Evolutionary conservation across 116 monocot species (phyloP).

Genomic region (Iris pallida): DNA sequence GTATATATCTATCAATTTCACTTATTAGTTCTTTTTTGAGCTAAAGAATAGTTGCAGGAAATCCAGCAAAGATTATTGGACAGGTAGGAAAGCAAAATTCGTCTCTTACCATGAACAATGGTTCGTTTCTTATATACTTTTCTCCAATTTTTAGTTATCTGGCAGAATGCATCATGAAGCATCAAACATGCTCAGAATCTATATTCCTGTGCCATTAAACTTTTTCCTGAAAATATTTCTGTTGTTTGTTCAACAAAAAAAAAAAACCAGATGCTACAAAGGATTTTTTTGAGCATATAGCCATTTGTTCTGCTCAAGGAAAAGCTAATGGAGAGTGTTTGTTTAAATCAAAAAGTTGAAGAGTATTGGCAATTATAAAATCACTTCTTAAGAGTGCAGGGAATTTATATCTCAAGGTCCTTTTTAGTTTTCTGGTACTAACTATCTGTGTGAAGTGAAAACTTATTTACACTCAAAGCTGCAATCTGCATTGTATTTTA

Average conservation of each 20-base stretch:
- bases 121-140: conserved; percentile 18
- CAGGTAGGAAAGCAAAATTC: conserved; percentile 59
- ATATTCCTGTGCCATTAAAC: not conserved
- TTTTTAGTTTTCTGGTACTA: too few species aligned
- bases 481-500: too few species aligned
- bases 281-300: conserved; percentile 49
- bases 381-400: too few species aligned
- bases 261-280: conserved; percentile 47
- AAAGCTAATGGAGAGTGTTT: conserved; percentile 47
- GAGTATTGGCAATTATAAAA: too few species aligned
- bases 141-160: not conserved
- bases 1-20: too few species aligned
- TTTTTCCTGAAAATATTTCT: conserved; percentile 1
- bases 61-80: conserved; percentile 71
- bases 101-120: conserved; percentile 88
- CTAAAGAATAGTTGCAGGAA: conserved; percentile 59
- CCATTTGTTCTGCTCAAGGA: conserved; percentile 14
- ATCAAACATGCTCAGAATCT: not conserved
- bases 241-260: not conserved
- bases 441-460: too few species aligned
- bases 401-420: too few species aligned
- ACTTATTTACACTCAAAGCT: too few species aligned
- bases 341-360: not conserved
- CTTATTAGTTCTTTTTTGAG: conserved; percentile 9
- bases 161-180: not conserved